phyloP scores from a whole-genome alignment of 345 rosid species.

The Chamaenerion angustifolium region DNA sequence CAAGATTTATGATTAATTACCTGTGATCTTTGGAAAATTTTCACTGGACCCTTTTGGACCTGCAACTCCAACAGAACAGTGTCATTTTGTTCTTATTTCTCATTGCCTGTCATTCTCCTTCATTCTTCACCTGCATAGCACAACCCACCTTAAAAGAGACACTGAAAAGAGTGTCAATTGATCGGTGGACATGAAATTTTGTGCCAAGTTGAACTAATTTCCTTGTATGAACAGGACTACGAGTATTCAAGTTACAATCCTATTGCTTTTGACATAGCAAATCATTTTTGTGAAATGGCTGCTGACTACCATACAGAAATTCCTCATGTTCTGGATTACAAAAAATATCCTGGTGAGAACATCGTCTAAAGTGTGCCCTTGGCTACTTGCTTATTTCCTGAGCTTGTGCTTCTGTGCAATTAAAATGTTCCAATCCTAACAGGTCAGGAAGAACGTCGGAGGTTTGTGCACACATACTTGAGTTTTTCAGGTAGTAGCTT shows the following conservation, averaged over 20 bases:
- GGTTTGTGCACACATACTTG: conserved; percentile 45
- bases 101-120: no score
- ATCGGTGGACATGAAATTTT: no score
- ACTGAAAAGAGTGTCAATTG: no score
- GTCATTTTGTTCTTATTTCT: no score
- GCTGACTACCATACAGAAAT: conserved; percentile 80
- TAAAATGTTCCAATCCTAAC: conserved; percentile 6
- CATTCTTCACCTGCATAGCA: no score
- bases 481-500: conserved; percentile 39
- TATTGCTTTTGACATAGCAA: conserved; percentile 79
- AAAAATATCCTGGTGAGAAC: conserved; percentile 65
- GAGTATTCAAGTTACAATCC: conserved; percentile 88
- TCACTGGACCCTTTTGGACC: no score
- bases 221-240: conserved; percentile 47
- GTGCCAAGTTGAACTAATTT: background rate
- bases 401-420: background rate
- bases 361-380: background rate
- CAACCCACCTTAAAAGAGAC: no score
- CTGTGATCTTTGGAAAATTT: no score
- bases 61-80: no score
- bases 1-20: no score
- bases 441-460: conserved; percentile 65
- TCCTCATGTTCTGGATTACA: conserved; percentile 72
- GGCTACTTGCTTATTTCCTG: background rate
- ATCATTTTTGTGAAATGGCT: conserved; percentile 95